phyloP scores from a whole-genome alignment of 202 grass and related monocot genomes.

The Cymbopogon flexuosus region DNA sequence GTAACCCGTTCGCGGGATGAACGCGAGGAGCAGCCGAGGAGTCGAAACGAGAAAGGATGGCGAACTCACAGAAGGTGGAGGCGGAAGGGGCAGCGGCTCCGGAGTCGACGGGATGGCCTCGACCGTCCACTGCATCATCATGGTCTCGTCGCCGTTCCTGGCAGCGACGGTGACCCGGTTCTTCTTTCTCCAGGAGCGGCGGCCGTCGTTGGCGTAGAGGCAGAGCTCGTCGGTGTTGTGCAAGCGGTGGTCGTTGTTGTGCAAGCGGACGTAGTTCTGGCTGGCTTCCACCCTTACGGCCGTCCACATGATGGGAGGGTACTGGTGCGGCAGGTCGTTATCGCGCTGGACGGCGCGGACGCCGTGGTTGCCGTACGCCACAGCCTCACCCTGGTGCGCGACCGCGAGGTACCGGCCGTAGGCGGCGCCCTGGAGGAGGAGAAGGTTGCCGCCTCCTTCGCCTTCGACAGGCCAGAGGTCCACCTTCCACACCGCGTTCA shows the following conservation, averaged over 20 bases:
- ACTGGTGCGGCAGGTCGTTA: accelerated
- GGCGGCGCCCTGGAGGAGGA: slow-evolving; percentile 20
- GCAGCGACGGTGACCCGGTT: background rate
- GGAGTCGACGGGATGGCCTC: background rate
- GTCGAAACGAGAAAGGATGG: background rate
- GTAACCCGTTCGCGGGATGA: background rate
- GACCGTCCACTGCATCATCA: background rate
- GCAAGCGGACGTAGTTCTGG: background rate
- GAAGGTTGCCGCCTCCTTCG: background rate
- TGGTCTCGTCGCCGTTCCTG: background rate
- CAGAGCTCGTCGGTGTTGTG: background rate
- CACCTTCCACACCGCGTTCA: background rate
- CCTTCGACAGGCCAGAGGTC: background rate
- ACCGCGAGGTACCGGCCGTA: slow-evolving; percentile 18
- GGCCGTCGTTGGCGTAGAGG: background rate
- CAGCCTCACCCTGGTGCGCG: background rate
- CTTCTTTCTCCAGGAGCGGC: background rate
- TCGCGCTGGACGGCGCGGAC: background rate
- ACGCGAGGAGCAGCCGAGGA: background rate
- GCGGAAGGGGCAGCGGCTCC: background rate
- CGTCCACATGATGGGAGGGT: background rate
- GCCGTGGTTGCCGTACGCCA: background rate
- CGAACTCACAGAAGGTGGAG: background rate
- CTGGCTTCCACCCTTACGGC: background rate
- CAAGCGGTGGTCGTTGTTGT: background rate